Evolutionary conservation across 1,139 yeast species (phyloP).

Genomic region (Debaryomyces singareniensis): DNA sequence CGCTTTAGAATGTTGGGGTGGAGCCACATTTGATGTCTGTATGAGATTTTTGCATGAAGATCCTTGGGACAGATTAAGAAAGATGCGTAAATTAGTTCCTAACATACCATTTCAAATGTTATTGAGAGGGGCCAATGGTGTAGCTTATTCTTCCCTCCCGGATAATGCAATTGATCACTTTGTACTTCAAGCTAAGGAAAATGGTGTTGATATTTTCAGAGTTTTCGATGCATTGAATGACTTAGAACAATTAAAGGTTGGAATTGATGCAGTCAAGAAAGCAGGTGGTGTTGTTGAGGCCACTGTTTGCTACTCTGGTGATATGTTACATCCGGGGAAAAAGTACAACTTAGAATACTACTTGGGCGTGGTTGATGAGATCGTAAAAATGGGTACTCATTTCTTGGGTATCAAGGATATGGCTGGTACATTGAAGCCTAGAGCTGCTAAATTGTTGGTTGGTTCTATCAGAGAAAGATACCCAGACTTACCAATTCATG

Average conservation of each 20-base stretch:
- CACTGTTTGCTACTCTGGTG: constrained; percentile 97
- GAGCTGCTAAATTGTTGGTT: constrained; percentile 79
- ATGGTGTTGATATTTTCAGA: constrained; percentile 95
- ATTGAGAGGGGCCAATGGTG: constrained; percentile 98
- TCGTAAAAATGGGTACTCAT: constrained; percentile 93
- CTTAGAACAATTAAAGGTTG: constrained; percentile 92
- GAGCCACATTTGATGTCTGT: constrained; percentile 97
- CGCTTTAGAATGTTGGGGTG: constrained; percentile 99
- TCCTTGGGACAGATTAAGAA: constrained; percentile 95
- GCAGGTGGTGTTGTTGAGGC: constrained; percentile 99
- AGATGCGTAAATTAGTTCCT: constrained; percentile 84
- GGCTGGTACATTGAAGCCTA: constrained; percentile 98
- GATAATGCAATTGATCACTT: constrained; percentile 98
- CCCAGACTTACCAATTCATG: constrained; percentile 95
- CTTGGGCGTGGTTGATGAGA: constrained; percentile 70
- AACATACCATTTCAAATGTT: constrained; percentile 99
- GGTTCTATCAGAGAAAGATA: constrained; percentile 77
- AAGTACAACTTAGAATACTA: constrained; percentile 93
- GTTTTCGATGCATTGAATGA: constrained; percentile 97
- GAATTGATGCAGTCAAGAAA: constrained; percentile 95
- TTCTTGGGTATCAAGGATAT: constrained; percentile 95
- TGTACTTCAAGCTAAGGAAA: constrained; percentile 87
- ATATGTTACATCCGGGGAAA: constrained; percentile 91
- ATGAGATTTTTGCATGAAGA: constrained; percentile 98
- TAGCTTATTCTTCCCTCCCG: constrained; percentile 94